Evolutionary conservation across 179 eudicot species (phyloP).

Genomic region (Nepenthes alata): DNA sequence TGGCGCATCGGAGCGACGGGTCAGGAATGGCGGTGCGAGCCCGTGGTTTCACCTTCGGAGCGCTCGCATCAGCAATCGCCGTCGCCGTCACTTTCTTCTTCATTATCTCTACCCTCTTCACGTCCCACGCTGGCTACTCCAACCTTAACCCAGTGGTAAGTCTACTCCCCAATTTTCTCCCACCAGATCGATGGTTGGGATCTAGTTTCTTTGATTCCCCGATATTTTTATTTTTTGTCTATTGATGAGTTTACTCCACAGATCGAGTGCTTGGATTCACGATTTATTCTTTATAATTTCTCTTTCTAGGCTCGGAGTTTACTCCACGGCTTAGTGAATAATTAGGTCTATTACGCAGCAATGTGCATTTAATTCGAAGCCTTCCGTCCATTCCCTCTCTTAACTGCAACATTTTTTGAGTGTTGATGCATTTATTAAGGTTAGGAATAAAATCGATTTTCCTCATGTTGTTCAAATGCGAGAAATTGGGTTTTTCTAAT

Average conservation of each 20-base stretch:
- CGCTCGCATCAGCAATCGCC: constrained; percentile 20
- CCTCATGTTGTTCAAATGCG: too few species aligned
- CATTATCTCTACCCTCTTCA: constrained; percentile 19
- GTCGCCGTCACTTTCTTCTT: constrained; percentile 19
- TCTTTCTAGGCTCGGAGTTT: not conserved
- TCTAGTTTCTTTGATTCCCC: too few species aligned
- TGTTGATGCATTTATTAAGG: not conserved
- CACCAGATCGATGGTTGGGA: too few species aligned
- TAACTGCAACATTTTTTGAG: not conserved
- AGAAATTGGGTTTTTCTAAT: too few species aligned
- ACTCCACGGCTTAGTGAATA: not conserved
- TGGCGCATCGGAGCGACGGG: too few species aligned
- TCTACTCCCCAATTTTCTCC: not conserved
- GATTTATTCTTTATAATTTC: not conserved
- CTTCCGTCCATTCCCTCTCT: too few species aligned
- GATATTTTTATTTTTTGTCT: not conserved
- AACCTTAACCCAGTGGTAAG: not conserved
- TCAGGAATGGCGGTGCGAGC: not conserved
- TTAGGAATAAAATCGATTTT: not conserved
- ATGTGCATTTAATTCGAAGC: not conserved
- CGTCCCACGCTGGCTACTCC: constrained; percentile 9
- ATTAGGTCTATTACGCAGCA: not conserved
- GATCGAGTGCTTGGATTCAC: not conserved
- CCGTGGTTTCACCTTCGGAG: constrained; percentile 11
- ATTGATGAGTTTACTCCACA: constrained; percentile 2